Conservation (phyloP, 2,329 filamentous ascomycete species). For the Cucurbitaria berberidis region DNA sequence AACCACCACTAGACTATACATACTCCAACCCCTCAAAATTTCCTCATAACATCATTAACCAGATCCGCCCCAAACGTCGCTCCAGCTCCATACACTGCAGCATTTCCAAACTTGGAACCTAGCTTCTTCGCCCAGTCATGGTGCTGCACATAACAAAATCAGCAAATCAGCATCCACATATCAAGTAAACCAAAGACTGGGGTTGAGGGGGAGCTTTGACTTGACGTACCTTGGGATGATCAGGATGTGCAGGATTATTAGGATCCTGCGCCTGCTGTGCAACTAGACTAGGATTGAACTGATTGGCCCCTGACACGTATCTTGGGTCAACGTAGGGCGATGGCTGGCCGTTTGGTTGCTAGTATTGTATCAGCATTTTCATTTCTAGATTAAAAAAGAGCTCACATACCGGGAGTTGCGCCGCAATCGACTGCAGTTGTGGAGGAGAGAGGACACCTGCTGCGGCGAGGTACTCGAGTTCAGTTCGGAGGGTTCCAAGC, state of each 20-base stretch:
- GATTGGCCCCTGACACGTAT: slow-evolving; percentile 18
- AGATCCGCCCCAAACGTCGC: slow-evolving; percentile 28
- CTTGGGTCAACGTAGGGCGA: slow-evolving; percentile 22
- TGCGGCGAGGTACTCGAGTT: slow-evolving; percentile 25
- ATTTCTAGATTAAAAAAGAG: neutral
- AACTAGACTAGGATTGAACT: slow-evolving; percentile 25
- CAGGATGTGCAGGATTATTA: slow-evolving; percentile 23
- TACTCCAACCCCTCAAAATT: slow-evolving; percentile 11
- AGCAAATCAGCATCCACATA: neutral
- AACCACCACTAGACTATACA: neutral
- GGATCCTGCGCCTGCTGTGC: slow-evolving; percentile 30
- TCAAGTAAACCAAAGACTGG: too few species aligned
- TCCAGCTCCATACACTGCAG: slow-evolving; percentile 23
- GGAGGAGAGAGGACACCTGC: slow-evolving; percentile 21
- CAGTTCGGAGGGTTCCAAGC: slow-evolving; percentile 19
- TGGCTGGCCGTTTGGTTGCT: slow-evolving; percentile 24
- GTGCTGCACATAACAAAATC: slow-evolving; percentile 10
- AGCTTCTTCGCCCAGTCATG: slow-evolving; percentile 28
- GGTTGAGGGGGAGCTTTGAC: too few species aligned
- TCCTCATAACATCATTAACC: slow-evolving; percentile 30
- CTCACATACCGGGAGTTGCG: slow-evolving; percentile 22
- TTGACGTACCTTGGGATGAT: slow-evolving; percentile 23
- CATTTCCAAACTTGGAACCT: slow-evolving; percentile 27
- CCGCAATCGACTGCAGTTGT: slow-evolving; percentile 24
- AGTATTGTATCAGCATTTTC: neutral